phyloP scores from a whole-genome alignment of 2,329 filamentous ascomycete species.

The Sporothrix variecibatus region DNA sequence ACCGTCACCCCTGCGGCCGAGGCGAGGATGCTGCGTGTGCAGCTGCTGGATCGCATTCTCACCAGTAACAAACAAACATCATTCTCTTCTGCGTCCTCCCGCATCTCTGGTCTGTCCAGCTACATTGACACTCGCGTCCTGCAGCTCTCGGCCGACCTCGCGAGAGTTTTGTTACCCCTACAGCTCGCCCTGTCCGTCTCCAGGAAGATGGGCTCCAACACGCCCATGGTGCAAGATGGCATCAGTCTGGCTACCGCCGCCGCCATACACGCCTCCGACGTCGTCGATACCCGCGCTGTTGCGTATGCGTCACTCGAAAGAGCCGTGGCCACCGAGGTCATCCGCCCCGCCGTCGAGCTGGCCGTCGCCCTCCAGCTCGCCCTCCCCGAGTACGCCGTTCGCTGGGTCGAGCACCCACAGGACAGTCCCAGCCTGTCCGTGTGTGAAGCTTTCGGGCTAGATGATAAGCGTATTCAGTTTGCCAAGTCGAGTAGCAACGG shows the following conservation, averaged over 20 bases:
- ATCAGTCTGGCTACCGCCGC: no score
- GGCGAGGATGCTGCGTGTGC: not conserved
- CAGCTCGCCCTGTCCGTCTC: not conserved
- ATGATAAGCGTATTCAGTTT: not conserved
- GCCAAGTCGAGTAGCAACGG: not conserved
- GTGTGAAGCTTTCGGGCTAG: slow-evolving; percentile 13
- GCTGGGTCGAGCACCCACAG: slow-evolving; percentile 12
- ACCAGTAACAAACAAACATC: not conserved
- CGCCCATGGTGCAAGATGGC: not conserved
- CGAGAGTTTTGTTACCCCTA: not conserved
- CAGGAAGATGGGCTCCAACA: not conserved
- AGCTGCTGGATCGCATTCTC: not conserved
- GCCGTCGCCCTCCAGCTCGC: not conserved
- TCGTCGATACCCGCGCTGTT: not conserved
- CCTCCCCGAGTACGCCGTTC: not conserved
- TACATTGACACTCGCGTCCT: slow-evolving; percentile 5
- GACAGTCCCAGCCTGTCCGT: not conserved
- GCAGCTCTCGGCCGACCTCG: not conserved
- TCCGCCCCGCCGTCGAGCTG: slow-evolving; percentile 8
- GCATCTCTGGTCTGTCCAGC: not conserved
- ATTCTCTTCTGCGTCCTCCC: not conserved
- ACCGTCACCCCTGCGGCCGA: not conserved
- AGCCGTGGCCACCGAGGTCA: not conserved
- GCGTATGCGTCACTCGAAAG: not conserved
- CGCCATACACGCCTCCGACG: not conserved